Base-by-base conservation (phyloP, 768 basidiomycete species). In the Cyclocybe cylindracea region DNA sequence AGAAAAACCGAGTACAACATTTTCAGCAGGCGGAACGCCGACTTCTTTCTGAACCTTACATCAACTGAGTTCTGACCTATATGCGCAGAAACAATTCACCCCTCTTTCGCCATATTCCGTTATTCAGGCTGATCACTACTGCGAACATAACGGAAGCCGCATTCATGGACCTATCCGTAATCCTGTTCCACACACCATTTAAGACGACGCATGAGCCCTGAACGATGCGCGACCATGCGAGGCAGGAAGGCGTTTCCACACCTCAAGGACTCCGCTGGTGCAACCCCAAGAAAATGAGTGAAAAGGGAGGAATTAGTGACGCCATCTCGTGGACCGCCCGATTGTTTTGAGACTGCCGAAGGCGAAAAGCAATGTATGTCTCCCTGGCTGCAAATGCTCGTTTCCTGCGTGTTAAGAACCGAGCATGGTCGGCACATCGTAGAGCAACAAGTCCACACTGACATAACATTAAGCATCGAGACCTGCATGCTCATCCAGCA, bases 111-210 rank as follows among this genome's bases (percentile, higher is more conserved):
- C n/a, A n/a, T 98, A 18, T 71, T 96, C 29, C n/a, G n/a, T n/a
- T n/a, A n/a, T n/a, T n/a, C n/a, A n/a, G n/a, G n/a, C n/a, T n/a
- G n/a, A n/a, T n/a, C n/a, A n/a, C n/a, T n/a, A n/a, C n/a, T n/a
- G n/a, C n/a, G n/a, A n/a, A n/a, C n/a, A n/a, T n/a, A n/a, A n/a
- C n/a, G n/a, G n/a, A n/a, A n/a, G n/a, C n/a, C n/a, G n/a, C n/a
- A n/a, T n/a, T n/a, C n/a, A n/a, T n/a, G n/a, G n/a, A n/a, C n/a
- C n/a, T n/a, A n/a, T n/a, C 91, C 92, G 0, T 69, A 94, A 6
- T 76, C 0, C 70, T 98, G 16, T 76, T 99, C 6, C 97, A 2
- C 96, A 99, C 63, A 98, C 94, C 1, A 88, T 98, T 43, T 96
- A 96, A 65, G 93, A 98, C n/a, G n/a, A n/a, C n/a, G n/a, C n/a